These are phyloP conservation scores for Camellia granthamiana DNA, from an alignment of 148 eudicot genomes.

Conservation along the genomic window DNA sequence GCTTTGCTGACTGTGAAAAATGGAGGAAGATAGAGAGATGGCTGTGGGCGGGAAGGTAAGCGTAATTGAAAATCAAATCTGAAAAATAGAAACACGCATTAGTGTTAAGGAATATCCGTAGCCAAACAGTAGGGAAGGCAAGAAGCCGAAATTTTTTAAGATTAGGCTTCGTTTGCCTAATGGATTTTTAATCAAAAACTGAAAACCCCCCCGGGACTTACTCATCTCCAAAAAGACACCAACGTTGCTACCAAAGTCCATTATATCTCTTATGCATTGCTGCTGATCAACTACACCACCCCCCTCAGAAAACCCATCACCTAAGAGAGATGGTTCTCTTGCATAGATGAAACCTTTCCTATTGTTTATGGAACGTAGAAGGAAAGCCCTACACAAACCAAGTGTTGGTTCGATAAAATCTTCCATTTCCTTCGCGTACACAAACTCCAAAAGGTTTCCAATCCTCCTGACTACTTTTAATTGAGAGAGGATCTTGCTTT, in stretches of 20 bases:
- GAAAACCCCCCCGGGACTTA: conserved; percentile 29
- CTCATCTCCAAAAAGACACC: conserved; percentile 68
- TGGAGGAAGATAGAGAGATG: conserved; percentile 13
- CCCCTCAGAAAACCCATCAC: conserved; percentile 37
- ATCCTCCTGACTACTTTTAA: conserved; percentile 78
- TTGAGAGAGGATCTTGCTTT: conserved; percentile 72
- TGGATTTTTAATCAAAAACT: no score
- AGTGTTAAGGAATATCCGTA: background rate
- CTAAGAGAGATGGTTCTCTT: conserved; percentile 57
- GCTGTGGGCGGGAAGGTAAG: conserved; percentile 15
- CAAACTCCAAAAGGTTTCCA: conserved; percentile 77
- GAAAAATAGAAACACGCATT: background rate
- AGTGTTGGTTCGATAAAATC: conserved; percentile 89
- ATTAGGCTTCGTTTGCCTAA: no score
- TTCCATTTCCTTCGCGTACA: conserved; percentile 74
- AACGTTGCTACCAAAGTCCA: conserved; percentile 69
- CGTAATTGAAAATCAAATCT: conserved; percentile 13
- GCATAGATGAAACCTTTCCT: conserved; percentile 36
- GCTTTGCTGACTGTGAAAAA: conserved; percentile 9
- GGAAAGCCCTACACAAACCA: conserved; percentile 72
- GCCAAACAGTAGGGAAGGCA: no score
- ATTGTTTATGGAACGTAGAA: conserved; percentile 52
- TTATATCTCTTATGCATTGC: conserved; percentile 63
- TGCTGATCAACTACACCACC: conserved; percentile 42
- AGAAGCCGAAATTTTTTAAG: no score